phyloP scores from a whole-genome alignment of 495 filamentous ascomycete species.

The Paragyromitra xinjiangensis region DNA sequence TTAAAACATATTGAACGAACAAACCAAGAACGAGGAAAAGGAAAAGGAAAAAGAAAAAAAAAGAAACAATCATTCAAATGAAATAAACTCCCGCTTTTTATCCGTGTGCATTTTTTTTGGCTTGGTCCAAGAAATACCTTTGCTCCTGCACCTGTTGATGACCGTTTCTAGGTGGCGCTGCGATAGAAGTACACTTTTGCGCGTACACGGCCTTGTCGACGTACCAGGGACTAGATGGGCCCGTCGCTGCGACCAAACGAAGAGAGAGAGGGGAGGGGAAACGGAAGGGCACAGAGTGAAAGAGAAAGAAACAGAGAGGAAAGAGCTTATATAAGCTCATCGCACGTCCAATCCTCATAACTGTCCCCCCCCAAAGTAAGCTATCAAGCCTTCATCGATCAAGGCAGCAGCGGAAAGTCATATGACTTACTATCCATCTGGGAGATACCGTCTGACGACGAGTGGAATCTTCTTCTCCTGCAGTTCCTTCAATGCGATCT shows the following conservation, averaged over 20 bases:
- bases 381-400: background rate
- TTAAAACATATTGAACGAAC: background rate
- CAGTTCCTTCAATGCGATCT: slow-evolving; percentile 97
- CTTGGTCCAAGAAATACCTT: background rate
- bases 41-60: background rate
- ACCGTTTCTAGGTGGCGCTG: background rate
- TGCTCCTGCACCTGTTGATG: background rate
- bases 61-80: slow-evolving; percentile 10
- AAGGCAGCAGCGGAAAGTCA: background rate
- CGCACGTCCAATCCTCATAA: slow-evolving; percentile 99
- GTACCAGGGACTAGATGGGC: background rate
- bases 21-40: background rate
- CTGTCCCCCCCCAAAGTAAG: slow-evolving; percentile 61
- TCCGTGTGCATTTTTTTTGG: background rate
- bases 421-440: slow-evolving; percentile 87
- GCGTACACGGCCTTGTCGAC: background rate
- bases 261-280: background rate
- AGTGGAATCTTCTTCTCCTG: slow-evolving; percentile 98
- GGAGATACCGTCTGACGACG: slow-evolving; percentile 91
- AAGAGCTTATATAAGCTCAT: slow-evolving; percentile 71
- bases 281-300: background rate
- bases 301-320: background rate
- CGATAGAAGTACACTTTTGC: background rate
- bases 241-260: slow-evolving; percentile 2
- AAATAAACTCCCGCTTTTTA: slow-evolving; percentile 42